Base-by-base conservation (phyloP, 2,329 filamentous ascomycete species). In the Cytospora piceicola region DNA sequence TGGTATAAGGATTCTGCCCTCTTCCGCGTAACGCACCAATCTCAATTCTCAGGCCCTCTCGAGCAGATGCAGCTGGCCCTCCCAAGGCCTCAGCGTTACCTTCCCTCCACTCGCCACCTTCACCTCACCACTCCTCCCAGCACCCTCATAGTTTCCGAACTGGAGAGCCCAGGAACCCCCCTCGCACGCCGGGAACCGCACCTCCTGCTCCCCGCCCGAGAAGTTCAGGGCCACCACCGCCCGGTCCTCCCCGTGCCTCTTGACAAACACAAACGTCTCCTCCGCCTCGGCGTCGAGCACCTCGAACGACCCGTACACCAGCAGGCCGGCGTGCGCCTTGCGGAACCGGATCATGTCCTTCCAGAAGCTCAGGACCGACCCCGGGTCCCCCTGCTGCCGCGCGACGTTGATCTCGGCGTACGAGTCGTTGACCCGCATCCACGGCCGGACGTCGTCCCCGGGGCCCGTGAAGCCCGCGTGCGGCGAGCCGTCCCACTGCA, bases 401-500 rank as follows among this genome's bases (percentile, higher is more conserved):
- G 79, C 80, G 14, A 84, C 86, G 67, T 90, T 90, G 73, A 86
- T 78, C 58, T 78, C 76, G 2, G 71, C 70, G 70, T 85, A 88
- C 65, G 83, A 77, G 55, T 88, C 84, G 73, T 89, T 86, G 6
- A 85, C 80, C 9, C 83, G 79, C 84, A 90, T 90, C 88, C 88
- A 90, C 34, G 72, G 71, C 3, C 29, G n/a, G 11, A 69, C 72
- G 59, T 78, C 72, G 59, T 78, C 80, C 0, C 76, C 78, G 0
- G 77, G 69, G 63, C 77, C 75, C 8, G 86, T 88, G 77, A 91
- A 91, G 1, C 89, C 89, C 0, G 85, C 87, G 68, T 88, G 81
- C 0, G 78, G 73, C 0, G 77, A 77, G 0, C 74, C 79, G 63
- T 81, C 81, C 89, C 89, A 92, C 69, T 89, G 87, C 78, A 92